Evolutionary conservation across 2,329 filamentous ascomycete genomes (phyloP).

Genomic region (Stachybotrys elegans): DNA sequence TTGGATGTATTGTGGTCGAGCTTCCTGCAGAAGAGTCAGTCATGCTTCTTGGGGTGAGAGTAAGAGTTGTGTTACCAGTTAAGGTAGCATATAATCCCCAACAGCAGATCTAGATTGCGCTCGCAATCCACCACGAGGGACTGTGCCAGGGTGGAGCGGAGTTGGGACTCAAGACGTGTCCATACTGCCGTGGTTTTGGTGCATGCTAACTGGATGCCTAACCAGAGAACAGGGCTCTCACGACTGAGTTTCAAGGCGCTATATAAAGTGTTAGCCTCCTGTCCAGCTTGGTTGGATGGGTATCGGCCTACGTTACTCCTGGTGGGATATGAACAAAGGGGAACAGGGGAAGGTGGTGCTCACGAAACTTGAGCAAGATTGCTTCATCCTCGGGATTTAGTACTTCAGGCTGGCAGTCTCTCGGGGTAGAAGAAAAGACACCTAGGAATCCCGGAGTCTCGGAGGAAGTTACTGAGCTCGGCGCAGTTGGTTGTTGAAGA

Average conservation of each 20-base stretch:
- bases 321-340: constrained; percentile 19
- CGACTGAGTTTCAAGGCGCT: constrained; percentile 17
- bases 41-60: not conserved
- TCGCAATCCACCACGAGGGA: constrained; percentile 16
- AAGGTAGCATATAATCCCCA: constrained; percentile 17
- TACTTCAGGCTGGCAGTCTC: not conserved
- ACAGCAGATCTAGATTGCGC: constrained; percentile 17
- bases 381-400: constrained; percentile 5
- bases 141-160: constrained; percentile 16
- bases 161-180: constrained; percentile 10
- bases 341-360: constrained; percentile 19
- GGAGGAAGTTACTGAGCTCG: not conserved
- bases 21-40: constrained; percentile 8
- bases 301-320: constrained; percentile 11
- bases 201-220: constrained; percentile 25
- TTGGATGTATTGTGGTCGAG: constrained; percentile 8
- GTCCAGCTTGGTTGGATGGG: too few species aligned
- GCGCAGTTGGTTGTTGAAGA: not conserved
- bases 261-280: too few species aligned
- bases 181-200: constrained; percentile 16
- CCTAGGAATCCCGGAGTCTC: not conserved
- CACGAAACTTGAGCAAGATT: constrained; percentile 13
- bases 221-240: constrained; percentile 29
- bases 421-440: not conserved
- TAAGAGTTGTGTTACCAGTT: constrained; percentile 12